Conservation (phyloP, 1,284 basidiomycete genomes). For the Rhizopogon hawkerae region DNA sequence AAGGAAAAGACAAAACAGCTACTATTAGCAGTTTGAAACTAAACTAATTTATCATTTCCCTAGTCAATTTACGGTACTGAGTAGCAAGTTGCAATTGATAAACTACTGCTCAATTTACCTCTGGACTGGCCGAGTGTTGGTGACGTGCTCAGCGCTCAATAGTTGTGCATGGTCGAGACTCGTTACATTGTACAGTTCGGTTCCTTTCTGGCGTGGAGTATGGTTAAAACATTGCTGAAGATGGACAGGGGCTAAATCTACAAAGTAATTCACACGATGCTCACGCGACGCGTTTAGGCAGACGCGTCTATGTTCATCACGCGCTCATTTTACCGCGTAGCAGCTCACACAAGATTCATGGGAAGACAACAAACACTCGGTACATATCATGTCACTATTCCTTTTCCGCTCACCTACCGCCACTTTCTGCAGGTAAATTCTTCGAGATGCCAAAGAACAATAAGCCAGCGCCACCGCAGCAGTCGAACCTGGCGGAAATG, state of each 20-base stretch:
- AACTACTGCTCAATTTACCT: too few relatives aligned
- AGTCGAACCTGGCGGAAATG: slow-evolving; percentile 63
- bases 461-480: slow-evolving; percentile 58
- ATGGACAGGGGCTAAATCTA: not conserved
- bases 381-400: slow-evolving; percentile 20
- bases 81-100: too few relatives aligned
- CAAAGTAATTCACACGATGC: not conserved
- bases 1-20: too few relatives aligned
- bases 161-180: too few relatives aligned
- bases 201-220: too few relatives aligned
- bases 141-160: too few relatives aligned
- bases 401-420: slow-evolving; percentile 4
- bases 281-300: slow-evolving; percentile 6
- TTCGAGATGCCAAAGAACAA: slow-evolving; percentile 58
- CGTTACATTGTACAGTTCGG: too few relatives aligned
- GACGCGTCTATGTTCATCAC: slow-evolving; percentile 15
- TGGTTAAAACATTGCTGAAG: too few relatives aligned
- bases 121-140: too few relatives aligned
- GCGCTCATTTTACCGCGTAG: slow-evolving; percentile 12
- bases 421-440: slow-evolving; percentile 47
- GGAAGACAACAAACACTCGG: slow-evolving; percentile 65
- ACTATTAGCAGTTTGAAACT: too few relatives aligned
- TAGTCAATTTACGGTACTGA: too few relatives aligned
- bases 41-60: too few relatives aligned
- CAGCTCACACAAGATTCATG: slow-evolving; percentile 33